These are phyloP conservation scores for Candolleomyces aberdarensis DNA, from an alignment of 768 basidiomycete species.

Conservation along the genomic window DNA sequence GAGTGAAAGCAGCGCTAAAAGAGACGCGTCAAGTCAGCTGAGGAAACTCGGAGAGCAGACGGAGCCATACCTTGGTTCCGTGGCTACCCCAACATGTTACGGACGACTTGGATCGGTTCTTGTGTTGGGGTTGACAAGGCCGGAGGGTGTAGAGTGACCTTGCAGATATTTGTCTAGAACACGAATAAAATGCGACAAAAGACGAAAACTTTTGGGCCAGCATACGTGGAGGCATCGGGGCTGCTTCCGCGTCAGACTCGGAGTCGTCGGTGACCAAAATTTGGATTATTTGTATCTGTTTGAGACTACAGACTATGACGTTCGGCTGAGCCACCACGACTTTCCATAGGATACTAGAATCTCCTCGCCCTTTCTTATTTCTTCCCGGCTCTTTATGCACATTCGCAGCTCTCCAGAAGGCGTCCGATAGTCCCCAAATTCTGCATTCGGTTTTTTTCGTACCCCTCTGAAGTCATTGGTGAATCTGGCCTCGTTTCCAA, in stretches of 20 bases:
- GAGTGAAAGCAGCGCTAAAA: slow-evolving; percentile 74
- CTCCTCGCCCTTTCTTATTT: slow-evolving; percentile 78
- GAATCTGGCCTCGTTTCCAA: slow-evolving; percentile 88
- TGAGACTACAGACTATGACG: not conserved
- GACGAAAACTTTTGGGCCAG: slow-evolving; percentile 47
- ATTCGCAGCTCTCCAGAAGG: slow-evolving; percentile 65
- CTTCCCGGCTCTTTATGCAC: slow-evolving; percentile 65
- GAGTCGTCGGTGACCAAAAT: slow-evolving; percentile 19
- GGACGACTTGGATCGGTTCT: slow-evolving; percentile 18
- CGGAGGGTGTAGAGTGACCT: slow-evolving; percentile 40
- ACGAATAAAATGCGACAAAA: slow-evolving; percentile 58
- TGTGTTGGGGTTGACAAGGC: slow-evolving; percentile 27
- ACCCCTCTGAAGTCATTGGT: slow-evolving; percentile 90
- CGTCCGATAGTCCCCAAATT: slow-evolving; percentile 59
- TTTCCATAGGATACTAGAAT: slow-evolving; percentile 89
- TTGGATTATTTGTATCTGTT: slow-evolving; percentile 33
- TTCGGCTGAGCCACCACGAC: slow-evolving; percentile 69
- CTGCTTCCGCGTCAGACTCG: not conserved
- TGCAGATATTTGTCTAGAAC: slow-evolving; percentile 36
- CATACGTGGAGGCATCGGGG: slow-evolving; percentile 48
- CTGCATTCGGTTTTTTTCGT: slow-evolving; percentile 61
- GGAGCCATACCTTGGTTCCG: slow-evolving; percentile 37
- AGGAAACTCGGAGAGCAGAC: slow-evolving; percentile 3
- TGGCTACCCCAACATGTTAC: slow-evolving; percentile 18
- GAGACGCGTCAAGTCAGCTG: slow-evolving; percentile 17